Evolutionary conservation across 306 rosid genomes (phyloP).

Genomic region (Sphenostylis stenocarpa): DNA sequence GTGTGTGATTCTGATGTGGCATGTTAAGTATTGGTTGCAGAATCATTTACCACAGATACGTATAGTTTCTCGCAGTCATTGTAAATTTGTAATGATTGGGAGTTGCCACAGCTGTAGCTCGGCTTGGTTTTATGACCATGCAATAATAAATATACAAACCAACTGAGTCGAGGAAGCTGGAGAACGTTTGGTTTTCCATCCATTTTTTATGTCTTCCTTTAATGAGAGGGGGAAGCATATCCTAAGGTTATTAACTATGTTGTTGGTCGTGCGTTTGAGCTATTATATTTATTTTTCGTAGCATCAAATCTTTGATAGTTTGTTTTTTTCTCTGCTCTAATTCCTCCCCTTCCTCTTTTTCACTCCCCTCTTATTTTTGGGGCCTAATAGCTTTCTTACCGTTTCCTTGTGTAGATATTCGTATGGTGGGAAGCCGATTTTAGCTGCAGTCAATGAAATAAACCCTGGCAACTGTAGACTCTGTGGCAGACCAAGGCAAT

Average conservation of each 20-base stretch:
- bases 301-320: not conserved
- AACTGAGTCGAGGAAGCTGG: not conserved
- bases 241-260: not conserved
- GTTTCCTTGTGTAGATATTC: constrained; percentile 55
- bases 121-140: not conserved
- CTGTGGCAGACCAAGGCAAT: constrained; percentile 75
- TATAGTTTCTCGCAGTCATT: not conserved
- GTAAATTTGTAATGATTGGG: not conserved
- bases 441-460: constrained; percentile 56
- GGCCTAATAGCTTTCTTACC: not conserved
- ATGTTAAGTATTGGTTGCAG: not conserved
- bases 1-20: not conserved
- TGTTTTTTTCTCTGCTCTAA: not conserved
- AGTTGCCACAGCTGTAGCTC: not conserved
- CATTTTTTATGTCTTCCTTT: constrained; percentile 14
- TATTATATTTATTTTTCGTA: not conserved
- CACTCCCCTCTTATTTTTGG: not conserved
- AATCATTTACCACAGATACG: not conserved
- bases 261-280: not conserved
- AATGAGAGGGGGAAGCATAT: constrained; percentile 15
- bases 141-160: not conserved
- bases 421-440: constrained; percentile 71
- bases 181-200: constrained; percentile 16
- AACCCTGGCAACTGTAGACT: constrained; percentile 61
- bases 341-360: not conserved